Evolutionary conservation across 345 rosid genomes (phyloP).

Genomic region (Brassica juncea): DNA sequence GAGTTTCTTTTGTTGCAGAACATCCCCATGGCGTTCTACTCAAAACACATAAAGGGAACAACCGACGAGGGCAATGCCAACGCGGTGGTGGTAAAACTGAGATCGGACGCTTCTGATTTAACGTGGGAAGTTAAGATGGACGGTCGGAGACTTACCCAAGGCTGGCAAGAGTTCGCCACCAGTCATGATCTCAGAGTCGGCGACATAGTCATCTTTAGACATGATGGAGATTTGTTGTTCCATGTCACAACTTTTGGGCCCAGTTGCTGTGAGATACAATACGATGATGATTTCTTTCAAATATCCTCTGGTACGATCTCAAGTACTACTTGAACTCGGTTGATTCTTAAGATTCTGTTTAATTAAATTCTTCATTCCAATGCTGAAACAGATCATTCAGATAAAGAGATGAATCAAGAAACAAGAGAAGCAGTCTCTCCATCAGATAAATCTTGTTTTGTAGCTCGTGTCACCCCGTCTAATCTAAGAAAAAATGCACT

Average conservation of each 20-base stretch:
- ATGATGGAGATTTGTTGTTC: conserved; percentile 11
- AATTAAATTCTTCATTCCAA: neutral
- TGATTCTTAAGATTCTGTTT: neutral
- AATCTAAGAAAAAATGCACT: neutral
- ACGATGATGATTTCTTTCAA: neutral
- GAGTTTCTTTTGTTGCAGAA: neutral
- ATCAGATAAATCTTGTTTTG: conserved; percentile 21
- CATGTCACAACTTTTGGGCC: conserved; percentile 23
- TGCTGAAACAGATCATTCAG: conserved; percentile 4
- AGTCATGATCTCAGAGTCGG: conserved; percentile 27
- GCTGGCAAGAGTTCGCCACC: conserved; percentile 28
- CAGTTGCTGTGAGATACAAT: conserved; percentile 28
- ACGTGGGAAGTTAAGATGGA: conserved; percentile 24
- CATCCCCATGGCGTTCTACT: conserved; percentile 16
- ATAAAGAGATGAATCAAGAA: neutral
- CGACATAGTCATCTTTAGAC: conserved; percentile 27
- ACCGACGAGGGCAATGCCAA: neutral
- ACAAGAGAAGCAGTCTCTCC: neutral
- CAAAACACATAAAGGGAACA: neutral
- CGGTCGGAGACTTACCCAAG: conserved; percentile 20
- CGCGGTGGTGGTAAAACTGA: conserved; percentile 11
- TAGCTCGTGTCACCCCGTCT: neutral
- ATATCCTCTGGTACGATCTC: conserved; percentile 12
- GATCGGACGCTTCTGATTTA: conserved; percentile 10
- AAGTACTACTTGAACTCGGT: neutral